Evolutionary conservation across 2,329 filamentous ascomycete genomes (phyloP).

Genomic region (Colletotrichum cordylinicola): DNA sequence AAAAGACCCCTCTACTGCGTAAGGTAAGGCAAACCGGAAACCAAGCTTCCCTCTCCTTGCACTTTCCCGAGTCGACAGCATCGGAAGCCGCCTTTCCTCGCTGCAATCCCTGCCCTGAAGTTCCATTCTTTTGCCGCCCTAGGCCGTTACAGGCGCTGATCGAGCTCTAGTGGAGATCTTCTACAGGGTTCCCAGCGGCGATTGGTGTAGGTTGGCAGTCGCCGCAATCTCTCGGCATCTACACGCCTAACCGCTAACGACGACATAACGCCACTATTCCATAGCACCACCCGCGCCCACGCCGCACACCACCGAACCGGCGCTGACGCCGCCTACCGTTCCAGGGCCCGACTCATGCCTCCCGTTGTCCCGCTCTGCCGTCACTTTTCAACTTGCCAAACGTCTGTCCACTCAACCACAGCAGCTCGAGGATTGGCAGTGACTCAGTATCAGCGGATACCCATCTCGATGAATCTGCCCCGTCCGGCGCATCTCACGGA

Average conservation of each 20-base stretch:
- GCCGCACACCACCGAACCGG: not conserved
- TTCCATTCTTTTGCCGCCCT: not conserved
- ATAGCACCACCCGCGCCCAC: not conserved
- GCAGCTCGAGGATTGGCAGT: not conserved
- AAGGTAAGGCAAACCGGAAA: not conserved
- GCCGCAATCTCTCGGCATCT: conserved; percentile 19
- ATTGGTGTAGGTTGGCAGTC: not conserved
- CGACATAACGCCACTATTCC: not conserved
- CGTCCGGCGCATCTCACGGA: no score
- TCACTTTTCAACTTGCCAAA: not conserved
- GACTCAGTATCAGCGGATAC: not conserved
- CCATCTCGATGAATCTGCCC: not conserved
- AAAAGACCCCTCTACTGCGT: not conserved
- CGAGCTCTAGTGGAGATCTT: conserved; percentile 5
- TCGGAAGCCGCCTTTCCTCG: not conserved
- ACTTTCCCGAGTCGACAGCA: not conserved
- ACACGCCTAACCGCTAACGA: not conserved
- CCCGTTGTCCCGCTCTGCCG: not conserved
- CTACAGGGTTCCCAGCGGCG: not conserved
- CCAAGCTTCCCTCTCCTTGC: not conserved
- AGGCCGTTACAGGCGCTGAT: not conserved
- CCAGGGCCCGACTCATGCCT: not conserved
- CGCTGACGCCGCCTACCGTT: not conserved
- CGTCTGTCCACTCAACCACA: not conserved
- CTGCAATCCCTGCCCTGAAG: not conserved